Evolutionary conservation across 1,139 yeast genomes (phyloP).

Genomic region (Lodderomyces metapsilosis): DNA sequence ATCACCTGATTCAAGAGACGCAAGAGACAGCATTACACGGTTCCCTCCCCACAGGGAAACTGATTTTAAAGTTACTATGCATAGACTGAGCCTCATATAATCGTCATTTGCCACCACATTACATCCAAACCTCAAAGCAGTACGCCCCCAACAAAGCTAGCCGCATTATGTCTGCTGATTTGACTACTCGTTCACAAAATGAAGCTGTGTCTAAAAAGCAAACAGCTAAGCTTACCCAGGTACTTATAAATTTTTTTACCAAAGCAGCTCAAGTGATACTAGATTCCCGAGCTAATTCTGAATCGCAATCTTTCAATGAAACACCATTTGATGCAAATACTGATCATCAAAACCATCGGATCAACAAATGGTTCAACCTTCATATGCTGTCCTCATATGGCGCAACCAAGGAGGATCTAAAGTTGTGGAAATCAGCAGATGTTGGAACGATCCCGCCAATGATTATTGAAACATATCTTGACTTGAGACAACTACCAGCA

Average conservation of each 20-base stretch:
- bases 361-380: conserved; percentile 69
- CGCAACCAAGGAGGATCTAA: conserved; percentile 52
- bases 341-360: conserved; percentile 15
- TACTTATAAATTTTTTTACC: conserved; percentile 65
- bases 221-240: conserved; percentile 39
- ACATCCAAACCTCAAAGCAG: too few relatives aligned
- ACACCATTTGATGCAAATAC: background rate
- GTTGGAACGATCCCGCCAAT: conserved; percentile 62
- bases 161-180: background rate
- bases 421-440: conserved; percentile 56
- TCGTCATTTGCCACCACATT: background rate
- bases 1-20: too few relatives aligned
- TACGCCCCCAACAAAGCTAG: too few relatives aligned
- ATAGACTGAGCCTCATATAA: background rate
- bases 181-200: background rate
- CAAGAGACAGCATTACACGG: too few relatives aligned
- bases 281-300: conserved; percentile 17
- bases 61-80: background rate
- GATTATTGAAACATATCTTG: conserved; percentile 81
- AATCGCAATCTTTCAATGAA: conserved; percentile 2
- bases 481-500: conserved; percentile 58
- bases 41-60: background rate
- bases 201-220: conserved; percentile 19
- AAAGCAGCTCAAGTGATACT: conserved; percentile 62
- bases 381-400: conserved; percentile 48